Evolutionary conservation across 768 basidiomycete species (phyloP).

Genomic region (Boletus vinaceobasis): DNA sequence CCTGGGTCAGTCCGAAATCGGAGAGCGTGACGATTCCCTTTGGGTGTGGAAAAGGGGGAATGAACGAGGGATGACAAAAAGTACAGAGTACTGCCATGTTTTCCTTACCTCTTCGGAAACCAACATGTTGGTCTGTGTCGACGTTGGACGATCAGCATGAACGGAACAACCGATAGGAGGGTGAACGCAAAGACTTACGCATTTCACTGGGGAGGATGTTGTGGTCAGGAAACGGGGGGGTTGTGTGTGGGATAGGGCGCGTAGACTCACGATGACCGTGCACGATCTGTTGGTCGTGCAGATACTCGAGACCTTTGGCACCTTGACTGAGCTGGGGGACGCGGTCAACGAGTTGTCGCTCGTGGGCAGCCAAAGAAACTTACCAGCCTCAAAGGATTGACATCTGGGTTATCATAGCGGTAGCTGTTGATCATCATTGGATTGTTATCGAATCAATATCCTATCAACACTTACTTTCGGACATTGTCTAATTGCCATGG

Average conservation of each 20-base stretch:
- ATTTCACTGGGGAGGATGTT: slow-evolving; percentile 45
- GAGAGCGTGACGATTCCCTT: slow-evolving; percentile 52
- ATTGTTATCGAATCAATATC: not conserved
- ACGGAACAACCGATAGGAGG: not conserved
- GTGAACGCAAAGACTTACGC: slow-evolving; percentile 38
- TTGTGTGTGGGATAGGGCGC: not conserved
- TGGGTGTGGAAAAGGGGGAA: slow-evolving; percentile 15
- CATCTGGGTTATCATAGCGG: slow-evolving; percentile 32
- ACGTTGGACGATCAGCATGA: slow-evolving; percentile 1
- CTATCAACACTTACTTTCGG: slow-evolving; percentile 37
- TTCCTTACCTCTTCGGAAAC: slow-evolving; percentile 44
- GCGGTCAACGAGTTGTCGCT: not conserved
- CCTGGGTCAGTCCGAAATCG: slow-evolving; percentile 63
- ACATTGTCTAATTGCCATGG: slow-evolving; percentile 63
- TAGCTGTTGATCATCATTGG: slow-evolving; percentile 34
- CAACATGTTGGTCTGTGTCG: slow-evolving; percentile 51
- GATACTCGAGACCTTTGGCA: slow-evolving; percentile 53
- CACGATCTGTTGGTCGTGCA: slow-evolving; percentile 49
- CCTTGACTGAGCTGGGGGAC: slow-evolving; percentile 46
- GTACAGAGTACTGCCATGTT: not conserved
- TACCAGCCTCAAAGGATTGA: slow-evolving; percentile 45
- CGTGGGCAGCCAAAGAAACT: not conserved
- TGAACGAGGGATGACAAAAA: not conserved
- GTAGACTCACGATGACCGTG: slow-evolving; percentile 58
- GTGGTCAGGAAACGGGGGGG: not conserved